Evolutionary conservation across 768 basidiomycete genomes (phyloP), one percentile per base, ranked within the genome.

Genomic region (Trametes cingulata): DNA sequence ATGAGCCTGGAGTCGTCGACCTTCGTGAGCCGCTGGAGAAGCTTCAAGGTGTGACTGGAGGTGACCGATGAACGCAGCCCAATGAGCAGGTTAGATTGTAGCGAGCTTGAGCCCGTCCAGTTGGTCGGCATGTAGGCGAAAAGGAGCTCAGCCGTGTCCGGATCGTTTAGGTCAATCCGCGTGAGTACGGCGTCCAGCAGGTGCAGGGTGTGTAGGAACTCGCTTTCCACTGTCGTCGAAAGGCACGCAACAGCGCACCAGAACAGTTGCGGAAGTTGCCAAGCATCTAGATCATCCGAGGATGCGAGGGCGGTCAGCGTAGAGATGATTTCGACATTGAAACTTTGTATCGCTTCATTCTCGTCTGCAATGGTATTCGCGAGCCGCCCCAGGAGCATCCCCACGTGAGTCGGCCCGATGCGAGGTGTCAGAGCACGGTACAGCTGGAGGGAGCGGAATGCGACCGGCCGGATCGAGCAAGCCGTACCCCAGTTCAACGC

Each of bases 361-460:
- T 87, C 73, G 10, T 85, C 87, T 2, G 92, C 86, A 39, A 96
- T 84, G 10, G 91, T 93, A 67, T 88, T 91, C 15, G 92, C 92
- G 8, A 96, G 76, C 25, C 95, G 83, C 29, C 90, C 90, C 3
- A 98, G 80, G 22, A 95, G 78, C 48, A 88, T 81, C 1, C 90
- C 90, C 17, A 97, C 79, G 72, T 91, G 88, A 8, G 80, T 74
- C 57, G 86, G 83, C 52, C 84, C 86, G 40, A 93, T 81, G 25
- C 81, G 78, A 0, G 93, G 89, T 69, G 85, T 83, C 20, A 97
- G 77, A 0, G 89, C 84, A 37, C 93, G 87, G 74, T 92, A 94
- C n/a, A 94, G 78, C 71, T 97, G 95, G 60, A 97, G 77, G 10
- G 94, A 95, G 33, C 94, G 83, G 75, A 91, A 92, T 2, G 95